These are phyloP conservation scores for Boletus insuetus DNA, from an alignment of 768 basidiomycete species.

Conservation along the genomic window DNA sequence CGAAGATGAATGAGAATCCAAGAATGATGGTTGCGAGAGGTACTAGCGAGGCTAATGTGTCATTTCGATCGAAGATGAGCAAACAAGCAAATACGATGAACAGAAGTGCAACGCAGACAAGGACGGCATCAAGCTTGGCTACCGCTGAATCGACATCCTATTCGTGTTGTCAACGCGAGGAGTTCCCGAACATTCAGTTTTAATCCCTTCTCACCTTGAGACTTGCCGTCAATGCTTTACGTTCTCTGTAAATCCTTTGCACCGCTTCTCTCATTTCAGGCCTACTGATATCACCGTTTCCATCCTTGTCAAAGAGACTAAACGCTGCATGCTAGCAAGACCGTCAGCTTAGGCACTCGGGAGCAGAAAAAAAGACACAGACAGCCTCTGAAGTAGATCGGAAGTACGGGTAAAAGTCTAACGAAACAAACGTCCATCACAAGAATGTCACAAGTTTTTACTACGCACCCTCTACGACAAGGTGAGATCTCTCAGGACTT, in stretches of 20 bases:
- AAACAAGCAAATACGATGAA: constrained; percentile 65
- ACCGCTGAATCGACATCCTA: constrained; percentile 73
- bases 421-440: not conserved
- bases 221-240: constrained; percentile 66
- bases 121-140: constrained; percentile 74
- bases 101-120: constrained; percentile 56
- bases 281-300: constrained; percentile 78
- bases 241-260: constrained; percentile 74
- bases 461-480: constrained; percentile 61
- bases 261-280: constrained; percentile 82
- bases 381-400: constrained; percentile 69
- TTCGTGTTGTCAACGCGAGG: constrained; percentile 2
- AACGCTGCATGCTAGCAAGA: constrained; percentile 60
- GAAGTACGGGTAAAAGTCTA: constrained; percentile 81
- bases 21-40: constrained; percentile 78
- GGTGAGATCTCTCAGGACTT: constrained; percentile 55
- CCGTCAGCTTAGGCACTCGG: not conserved
- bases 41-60: constrained; percentile 70
- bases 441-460: not conserved
- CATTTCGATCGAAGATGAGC: constrained; percentile 67
- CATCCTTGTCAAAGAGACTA: constrained; percentile 71
- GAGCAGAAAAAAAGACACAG: constrained; percentile 2
- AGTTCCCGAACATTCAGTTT: not conserved
- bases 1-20: constrained; percentile 84
- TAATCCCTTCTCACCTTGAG: constrained; percentile 50